A percentile compares a stretch with the other conserved stretches of the same genome.
phyloP scores from a whole-genome alignment of 1,284 basidiomycete species.

The Malassezia brasiliensis region DNA sequence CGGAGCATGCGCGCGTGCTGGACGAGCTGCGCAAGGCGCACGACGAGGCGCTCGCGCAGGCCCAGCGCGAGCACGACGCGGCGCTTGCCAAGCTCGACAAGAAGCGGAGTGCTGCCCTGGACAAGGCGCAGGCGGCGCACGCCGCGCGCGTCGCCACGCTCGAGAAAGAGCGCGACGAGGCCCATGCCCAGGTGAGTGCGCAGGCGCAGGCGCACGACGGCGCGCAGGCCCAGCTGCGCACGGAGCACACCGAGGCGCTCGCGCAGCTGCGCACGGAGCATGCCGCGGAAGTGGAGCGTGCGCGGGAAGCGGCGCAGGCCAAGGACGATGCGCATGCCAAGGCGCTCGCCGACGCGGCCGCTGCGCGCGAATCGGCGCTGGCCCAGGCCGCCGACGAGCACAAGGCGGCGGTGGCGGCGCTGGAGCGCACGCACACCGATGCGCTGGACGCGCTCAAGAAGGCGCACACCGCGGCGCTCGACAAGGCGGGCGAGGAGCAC shows the following conservation, averaged over 20 bases:
- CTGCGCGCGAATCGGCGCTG: neutral
- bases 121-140: neutral
- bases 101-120: neutral
- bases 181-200: too few relatives aligned
- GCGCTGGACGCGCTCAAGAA: neutral
- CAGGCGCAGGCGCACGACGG: neutral
- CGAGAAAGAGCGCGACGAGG: neutral
- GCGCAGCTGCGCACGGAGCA: neutral
- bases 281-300: neutral
- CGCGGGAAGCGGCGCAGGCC: constrained; percentile 10
- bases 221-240: neutral
- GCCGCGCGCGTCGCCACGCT: neutral
- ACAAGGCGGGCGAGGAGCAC: neutral
- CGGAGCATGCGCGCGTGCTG: neutral
- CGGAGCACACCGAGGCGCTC: neutral
- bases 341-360: neutral
- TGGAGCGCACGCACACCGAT: neutral
- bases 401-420: neutral
- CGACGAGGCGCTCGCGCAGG: neutral
- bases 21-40: neutral
- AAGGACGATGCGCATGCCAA: neutral
- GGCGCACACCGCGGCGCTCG: neutral
- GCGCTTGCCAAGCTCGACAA: neutral
- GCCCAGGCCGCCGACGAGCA: constrained; percentile 15
- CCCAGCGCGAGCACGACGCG: neutral